These are phyloP conservation scores for Lipomyces anomalus DNA, from an alignment of 805 yeast genomes.

Conservation along the genomic window DNA sequence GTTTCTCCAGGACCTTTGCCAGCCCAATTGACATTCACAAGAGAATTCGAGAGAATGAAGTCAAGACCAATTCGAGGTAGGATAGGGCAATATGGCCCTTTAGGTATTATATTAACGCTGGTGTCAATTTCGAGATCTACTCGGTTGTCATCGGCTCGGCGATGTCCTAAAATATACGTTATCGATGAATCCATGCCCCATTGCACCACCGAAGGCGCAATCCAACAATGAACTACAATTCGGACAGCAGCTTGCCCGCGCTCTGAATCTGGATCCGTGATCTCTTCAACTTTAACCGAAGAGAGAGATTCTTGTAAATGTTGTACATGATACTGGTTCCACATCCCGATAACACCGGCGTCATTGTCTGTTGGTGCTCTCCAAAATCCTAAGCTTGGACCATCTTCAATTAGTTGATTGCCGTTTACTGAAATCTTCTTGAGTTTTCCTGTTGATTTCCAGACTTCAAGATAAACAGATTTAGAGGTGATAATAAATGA, in stretches of 20 bases:
- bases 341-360: slow-evolving; percentile 24
- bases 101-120: slow-evolving; percentile 26
- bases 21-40: slow-evolving; percentile 33
- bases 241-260: too few species aligned
- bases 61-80: slow-evolving; percentile 38
- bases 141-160: slow-evolving; percentile 1
- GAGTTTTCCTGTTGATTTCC: slow-evolving; percentile 6
- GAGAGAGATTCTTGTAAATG: slow-evolving; percentile 31
- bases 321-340: too few species aligned
- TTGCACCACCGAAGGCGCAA: slow-evolving; percentile 29
- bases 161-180: slow-evolving; percentile 12
- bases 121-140: slow-evolving; percentile 1
- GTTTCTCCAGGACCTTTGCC: slow-evolving; percentile 38
- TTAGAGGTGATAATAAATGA: not conserved
- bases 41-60: slow-evolving; percentile 26
- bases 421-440: slow-evolving; percentile 7
- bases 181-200: slow-evolving; percentile 28
- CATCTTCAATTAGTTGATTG: slow-evolving; percentile 4
- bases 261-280: too few species aligned
- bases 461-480: too few species aligned
- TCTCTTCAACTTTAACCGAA: slow-evolving; percentile 29
- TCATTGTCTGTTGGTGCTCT: slow-evolving; percentile 35
- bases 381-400: slow-evolving; percentile 27
- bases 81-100: too few species aligned
- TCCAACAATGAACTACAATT: slow-evolving; percentile 21